These are phyloP conservation scores for Raphanus sativus DNA, from an alignment of 345 rosid species.

Conservation along the genomic window DNA sequence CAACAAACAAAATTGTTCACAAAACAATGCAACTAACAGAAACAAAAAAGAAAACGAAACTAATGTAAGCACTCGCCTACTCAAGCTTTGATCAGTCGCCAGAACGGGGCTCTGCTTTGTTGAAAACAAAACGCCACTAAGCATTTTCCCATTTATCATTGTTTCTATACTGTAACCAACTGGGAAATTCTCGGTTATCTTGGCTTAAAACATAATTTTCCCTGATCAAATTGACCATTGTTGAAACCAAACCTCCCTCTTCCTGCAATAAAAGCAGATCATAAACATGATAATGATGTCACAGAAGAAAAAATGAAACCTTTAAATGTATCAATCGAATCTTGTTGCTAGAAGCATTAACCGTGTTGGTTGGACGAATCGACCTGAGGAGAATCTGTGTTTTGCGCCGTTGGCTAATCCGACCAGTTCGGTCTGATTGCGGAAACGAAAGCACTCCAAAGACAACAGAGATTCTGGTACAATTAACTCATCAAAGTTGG, in stretches of 20 bases:
- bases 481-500: too few species aligned
- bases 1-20: background rate
- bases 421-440: too few species aligned
- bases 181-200: slow-evolving; percentile 65
- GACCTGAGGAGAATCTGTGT: too few species aligned
- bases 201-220: slow-evolving; percentile 84
- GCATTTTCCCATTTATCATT: slow-evolving; percentile 76
- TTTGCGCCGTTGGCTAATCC: too few species aligned
- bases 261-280: slow-evolving; percentile 47
- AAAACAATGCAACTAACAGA: slow-evolving; percentile 16
- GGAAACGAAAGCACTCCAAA: too few species aligned
- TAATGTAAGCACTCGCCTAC: slow-evolving; percentile 22
- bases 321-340: too few species aligned
- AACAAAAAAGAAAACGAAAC: background rate
- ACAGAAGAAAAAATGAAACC: too few species aligned
- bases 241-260: slow-evolving; percentile 46
- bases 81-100: slow-evolving; percentile 19
- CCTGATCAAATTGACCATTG: slow-evolving; percentile 46
- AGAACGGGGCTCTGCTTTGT: slow-evolving; percentile 52
- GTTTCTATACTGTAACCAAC: slow-evolving; percentile 87
- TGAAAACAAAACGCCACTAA: slow-evolving; percentile 78
- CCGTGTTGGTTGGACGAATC: too few species aligned
- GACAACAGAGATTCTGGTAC: too few species aligned
- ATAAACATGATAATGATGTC: too few species aligned
- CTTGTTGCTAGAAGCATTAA: too few species aligned